phyloP scores from a whole-genome alignment of 305 asterid species.

The Plantago coronopus region DNA sequence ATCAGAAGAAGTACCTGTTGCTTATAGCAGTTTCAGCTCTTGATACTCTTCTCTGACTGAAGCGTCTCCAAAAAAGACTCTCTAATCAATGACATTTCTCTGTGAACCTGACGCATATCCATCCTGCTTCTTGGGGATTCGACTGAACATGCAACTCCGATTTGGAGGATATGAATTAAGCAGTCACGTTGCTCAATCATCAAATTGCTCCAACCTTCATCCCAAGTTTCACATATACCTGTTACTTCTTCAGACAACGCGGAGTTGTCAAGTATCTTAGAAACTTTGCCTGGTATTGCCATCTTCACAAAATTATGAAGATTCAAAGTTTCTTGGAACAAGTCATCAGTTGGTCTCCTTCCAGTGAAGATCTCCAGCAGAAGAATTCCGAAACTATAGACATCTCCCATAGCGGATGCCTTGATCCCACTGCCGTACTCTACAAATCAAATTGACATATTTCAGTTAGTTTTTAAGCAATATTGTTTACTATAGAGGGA shows the following conservation, averaged over 20 bases:
- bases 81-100: conserved; percentile 23
- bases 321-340: conserved; percentile 29
- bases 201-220: conserved; percentile 23
- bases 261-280: conserved; percentile 29
- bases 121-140: conserved; percentile 31
- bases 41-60: conserved; percentile 9
- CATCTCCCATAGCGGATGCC: conserved; percentile 33
- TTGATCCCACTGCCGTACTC: conserved; percentile 37
- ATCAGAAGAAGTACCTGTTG: conserved; percentile 8
- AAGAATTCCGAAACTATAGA: conserved; percentile 42
- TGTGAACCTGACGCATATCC: conserved; percentile 29
- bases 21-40: no score
- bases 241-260: conserved; percentile 24
- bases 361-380: conserved; percentile 40
- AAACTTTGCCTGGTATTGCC: conserved; percentile 34
- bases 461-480: neutral
- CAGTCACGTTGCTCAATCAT: conserved; percentile 18
- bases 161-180: conserved; percentile 24
- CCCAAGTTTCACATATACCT: conserved; percentile 25
- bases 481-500: no score
- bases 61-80: conserved; percentile 1
- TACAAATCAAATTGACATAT: conserved; percentile 2
- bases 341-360: conserved; percentile 32
- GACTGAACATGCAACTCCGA: conserved; percentile 38
- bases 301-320: conserved; percentile 33